phyloP scores from a whole-genome alignment of 768 basidiomycete genomes.

The Tylopilus sp. region DNA sequence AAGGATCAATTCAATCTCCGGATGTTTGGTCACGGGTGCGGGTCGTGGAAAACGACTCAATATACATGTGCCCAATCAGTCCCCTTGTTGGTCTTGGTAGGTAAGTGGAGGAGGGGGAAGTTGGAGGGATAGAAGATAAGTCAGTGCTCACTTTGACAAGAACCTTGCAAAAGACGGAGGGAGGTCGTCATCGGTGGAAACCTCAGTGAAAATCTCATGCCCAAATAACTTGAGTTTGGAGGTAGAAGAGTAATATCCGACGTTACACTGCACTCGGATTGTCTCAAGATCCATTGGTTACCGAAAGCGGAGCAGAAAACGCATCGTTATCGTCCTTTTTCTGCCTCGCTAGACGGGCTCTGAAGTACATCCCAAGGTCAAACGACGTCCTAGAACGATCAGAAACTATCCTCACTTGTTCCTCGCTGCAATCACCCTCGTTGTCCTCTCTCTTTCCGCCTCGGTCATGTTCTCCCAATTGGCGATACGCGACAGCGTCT shows the following conservation, averaged over 20 bases:
- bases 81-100: background rate
- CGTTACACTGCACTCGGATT: background rate
- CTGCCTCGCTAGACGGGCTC: constrained; percentile 11
- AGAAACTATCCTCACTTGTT: constrained; percentile 37
- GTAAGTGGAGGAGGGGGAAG: too few relatives aligned
- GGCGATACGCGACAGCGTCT: constrained; percentile 65
- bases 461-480: constrained; percentile 62
- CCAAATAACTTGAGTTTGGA: background rate
- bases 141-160: background rate
- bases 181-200: background rate
- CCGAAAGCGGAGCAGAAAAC: background rate
- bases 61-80: background rate
- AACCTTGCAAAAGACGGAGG: background rate
- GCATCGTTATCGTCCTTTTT: background rate
- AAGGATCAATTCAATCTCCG: background rate
- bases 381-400: too few relatives aligned
- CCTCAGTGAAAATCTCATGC: too few relatives aligned
- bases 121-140: background rate
- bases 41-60: background rate
- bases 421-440: constrained; percentile 50
- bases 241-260: background rate
- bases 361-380: background rate
- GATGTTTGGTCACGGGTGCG: background rate
- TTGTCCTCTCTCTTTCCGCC: constrained; percentile 52
- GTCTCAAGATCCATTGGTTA: background rate